Conservation (phyloP, 768 basidiomycete species). For the Chalciporus sphaerocephalus region DNA sequence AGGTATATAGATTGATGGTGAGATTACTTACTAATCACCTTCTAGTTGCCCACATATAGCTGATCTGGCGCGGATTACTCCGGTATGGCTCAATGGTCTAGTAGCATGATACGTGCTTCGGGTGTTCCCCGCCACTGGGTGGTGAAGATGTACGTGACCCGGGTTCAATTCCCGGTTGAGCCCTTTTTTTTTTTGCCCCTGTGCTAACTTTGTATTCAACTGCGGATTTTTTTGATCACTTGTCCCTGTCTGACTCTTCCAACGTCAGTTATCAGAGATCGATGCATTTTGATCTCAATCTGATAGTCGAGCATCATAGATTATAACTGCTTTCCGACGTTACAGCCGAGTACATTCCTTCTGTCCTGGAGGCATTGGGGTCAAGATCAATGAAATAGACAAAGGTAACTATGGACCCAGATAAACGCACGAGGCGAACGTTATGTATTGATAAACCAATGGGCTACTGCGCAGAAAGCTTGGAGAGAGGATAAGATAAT, state of each 20-base stretch:
- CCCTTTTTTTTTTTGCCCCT: conserved; percentile 14
- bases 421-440: no score
- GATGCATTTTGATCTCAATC: no score
- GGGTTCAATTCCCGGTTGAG: conserved; percentile 36
- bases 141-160: conserved; percentile 36
- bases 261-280: no score
- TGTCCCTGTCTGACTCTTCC: no score
- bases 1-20: no score
- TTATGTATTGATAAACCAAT: conserved; percentile 4
- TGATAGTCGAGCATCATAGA: conserved; percentile 6
- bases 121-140: conserved; percentile 23
- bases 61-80: no score
- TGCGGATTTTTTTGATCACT: no score
- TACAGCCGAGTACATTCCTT: conserved; percentile 21
- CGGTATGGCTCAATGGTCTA: conserved; percentile 36
- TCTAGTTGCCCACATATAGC: no score
- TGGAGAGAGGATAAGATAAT: background rate
- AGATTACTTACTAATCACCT: no score
- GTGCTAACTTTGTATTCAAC: no score
- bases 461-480: background rate
- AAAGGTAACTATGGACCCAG: no score
- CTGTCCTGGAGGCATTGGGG: conserved; percentile 23
- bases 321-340: conserved; percentile 16
- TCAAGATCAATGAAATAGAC: no score
- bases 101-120: conserved; percentile 37